Evolutionary conservation across 306 rosid genomes (phyloP).

Genomic region (Fagus crenata): DNA sequence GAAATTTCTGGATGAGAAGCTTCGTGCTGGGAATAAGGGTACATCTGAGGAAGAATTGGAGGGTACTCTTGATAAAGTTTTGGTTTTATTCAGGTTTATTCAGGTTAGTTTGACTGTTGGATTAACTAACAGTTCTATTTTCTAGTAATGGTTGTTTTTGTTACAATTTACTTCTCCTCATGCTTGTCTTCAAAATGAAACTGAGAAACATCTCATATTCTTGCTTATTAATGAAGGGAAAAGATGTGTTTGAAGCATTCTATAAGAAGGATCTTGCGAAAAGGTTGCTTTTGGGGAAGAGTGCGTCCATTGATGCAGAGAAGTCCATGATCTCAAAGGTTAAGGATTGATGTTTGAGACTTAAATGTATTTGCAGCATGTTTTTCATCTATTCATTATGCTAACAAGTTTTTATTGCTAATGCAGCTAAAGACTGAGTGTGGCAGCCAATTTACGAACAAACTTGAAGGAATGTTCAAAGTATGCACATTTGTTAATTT

Average conservation of each 20-base stretch:
- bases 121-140: slow-evolving; percentile 27
- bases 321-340: slow-evolving; percentile 99
- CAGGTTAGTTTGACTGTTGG: slow-evolving; percentile 62
- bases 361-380: not conserved
- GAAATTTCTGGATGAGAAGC: slow-evolving; percentile 95
- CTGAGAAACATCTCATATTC: slow-evolving; percentile 24
- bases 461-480: slow-evolving; percentile 99
- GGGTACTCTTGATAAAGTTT: slow-evolving; percentile 93
- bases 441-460: slow-evolving; percentile 98
- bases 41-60: slow-evolving; percentile 98
- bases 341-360: slow-evolving; percentile 15
- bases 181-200: slow-evolving; percentile 35
- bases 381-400: slow-evolving; percentile 14
- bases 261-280: slow-evolving; percentile 99
- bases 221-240: slow-evolving; percentile 64
- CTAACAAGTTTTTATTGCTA: slow-evolving; percentile 31
- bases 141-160: slow-evolving; percentile 7
- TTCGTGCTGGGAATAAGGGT: slow-evolving; percentile 99
- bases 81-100: slow-evolving; percentile 91
- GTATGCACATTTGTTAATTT: slow-evolving; percentile 39
- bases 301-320: slow-evolving; percentile 99
- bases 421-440: slow-evolving; percentile 95
- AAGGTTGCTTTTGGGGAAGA: slow-evolving; percentile 88
- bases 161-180: slow-evolving; percentile 7
- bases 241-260: slow-evolving; percentile 99